Evolutionary conservation across 2,329 filamentous ascomycete genomes (phyloP), one percentile per base, ranked within the genome.

Genomic region (Cladosporium sp.): DNA sequence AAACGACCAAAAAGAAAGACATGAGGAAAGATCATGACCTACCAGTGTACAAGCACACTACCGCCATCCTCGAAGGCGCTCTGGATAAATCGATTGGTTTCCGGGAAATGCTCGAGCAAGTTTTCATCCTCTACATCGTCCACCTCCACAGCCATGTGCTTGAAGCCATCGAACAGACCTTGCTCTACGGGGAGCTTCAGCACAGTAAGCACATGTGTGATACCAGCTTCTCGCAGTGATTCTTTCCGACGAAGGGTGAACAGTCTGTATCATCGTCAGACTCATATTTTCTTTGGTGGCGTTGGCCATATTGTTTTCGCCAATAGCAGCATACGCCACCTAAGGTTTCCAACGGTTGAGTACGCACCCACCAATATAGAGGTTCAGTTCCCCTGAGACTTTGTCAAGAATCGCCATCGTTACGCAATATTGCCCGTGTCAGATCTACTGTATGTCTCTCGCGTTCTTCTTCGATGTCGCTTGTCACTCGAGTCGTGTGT

Each of bases 51-150:
- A 67, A 91, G 81, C 46, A 91, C 88, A 62, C 84, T 85, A 64
- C 85, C 86, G 65, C 83, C 82, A 67, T 80, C 79, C 72, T 86
- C 81, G 60, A 98, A 81, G 1, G 88, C 94, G 49, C 88, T 81
- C 71, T 94, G 87, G 71, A 98, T 97, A 78, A 97, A 99, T 57
- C 46, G 46, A 32, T 58, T 58, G 65, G 90, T 90, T 61, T 83
- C 83, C 7, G 93, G 87, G 67, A 98, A 89, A 77, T 96, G 88
- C 68, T 91, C 86, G 21, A 98, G 81, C 60, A 98, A 79, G 78
- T 99, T 92, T 71, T 93, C 89, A 74, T 97, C 92, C 23, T 94
- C 91, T 60, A 93, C 87, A 80, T 99, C 95, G 77, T 98, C 91
- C 51, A 97, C 88, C 70, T 96, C 90, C 69, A 98, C 90, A 67